Evolutionary conservation across 164 flowering plant genomes (phyloP).

Genomic region (Cinnamomum chago): DNA sequence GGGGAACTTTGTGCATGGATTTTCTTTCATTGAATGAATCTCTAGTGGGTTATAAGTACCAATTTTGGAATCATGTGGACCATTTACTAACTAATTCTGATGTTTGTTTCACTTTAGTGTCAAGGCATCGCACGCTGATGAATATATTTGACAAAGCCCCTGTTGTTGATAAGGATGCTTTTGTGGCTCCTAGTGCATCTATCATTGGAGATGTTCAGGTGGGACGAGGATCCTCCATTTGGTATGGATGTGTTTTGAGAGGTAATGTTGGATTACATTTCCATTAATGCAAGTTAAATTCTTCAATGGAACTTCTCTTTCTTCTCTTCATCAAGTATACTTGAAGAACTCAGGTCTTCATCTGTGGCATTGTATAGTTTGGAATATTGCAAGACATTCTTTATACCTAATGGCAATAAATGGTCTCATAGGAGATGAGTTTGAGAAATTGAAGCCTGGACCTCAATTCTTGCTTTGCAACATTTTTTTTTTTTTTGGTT

Average conservation of each 20-base stretch:
- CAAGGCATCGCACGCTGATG: slow-evolving; percentile 91
- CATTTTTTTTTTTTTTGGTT: too few species aligned
- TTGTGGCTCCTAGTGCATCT: slow-evolving; percentile 94
- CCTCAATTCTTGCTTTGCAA: too few species aligned
- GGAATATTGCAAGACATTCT: not conserved
- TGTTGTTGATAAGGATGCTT: slow-evolving; percentile 67
- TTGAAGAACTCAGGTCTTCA: not conserved
- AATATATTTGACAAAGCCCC: slow-evolving; percentile 87
- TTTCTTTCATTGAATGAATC: too few species aligned
- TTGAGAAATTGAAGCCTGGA: too few species aligned
- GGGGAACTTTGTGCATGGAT: too few species aligned
- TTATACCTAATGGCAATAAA: too few species aligned
- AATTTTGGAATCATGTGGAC: too few species aligned
- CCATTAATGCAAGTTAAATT: not conserved
- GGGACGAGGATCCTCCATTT: slow-evolving; percentile 75
- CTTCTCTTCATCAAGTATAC: not conserved
- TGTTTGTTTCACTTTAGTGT: slow-evolving; percentile 39
- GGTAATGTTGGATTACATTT: slow-evolving; percentile 38
- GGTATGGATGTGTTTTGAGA: slow-evolving; percentile 96
- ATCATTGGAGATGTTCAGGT: slow-evolving; percentile 80
- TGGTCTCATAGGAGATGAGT: too few species aligned
- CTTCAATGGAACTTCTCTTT: not conserved
- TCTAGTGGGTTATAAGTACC: too few species aligned
- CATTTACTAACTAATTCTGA: not conserved
- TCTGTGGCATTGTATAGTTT: not conserved